Evolutionary conservation across 163 green algal species (phyloP), one percentile per base, ranked within the genome.

Genomic region (Volvox carteri): DNA sequence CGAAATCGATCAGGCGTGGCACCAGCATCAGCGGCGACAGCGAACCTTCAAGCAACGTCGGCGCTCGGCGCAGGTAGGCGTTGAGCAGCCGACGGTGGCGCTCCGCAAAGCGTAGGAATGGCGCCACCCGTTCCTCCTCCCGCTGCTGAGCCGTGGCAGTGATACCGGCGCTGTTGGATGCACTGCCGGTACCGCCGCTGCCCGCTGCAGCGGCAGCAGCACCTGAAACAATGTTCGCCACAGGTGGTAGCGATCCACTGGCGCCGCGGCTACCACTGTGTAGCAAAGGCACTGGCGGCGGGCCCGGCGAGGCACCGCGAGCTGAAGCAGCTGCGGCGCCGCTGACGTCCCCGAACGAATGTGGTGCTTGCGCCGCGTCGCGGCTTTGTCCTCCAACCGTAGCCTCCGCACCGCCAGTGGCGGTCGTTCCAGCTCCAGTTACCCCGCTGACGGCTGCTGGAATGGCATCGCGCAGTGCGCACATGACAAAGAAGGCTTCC

Each of bases 1-100:
- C 97, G 94, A 99, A 99, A 85, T 99, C 98, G 46, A 99, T 94
- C 52, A 99, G 94, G 62, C 94, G 92, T n/a, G 97, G 96, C 37
- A 91, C 91, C 52, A 91, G 86, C 86, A 99, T 93, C 54, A 99
- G 93, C 37, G 95, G 91, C 21, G 94, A 80, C 56, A 97, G 89
- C 18, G 94, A 95, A 50, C 91, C 90, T 89, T 97, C 93, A 67
- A 99, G 95, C 88, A 99, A 92, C 35, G 86, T 68, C 0, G 95
- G 94, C 62, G 94, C 94, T 72, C 96, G 92, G 39, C 94, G 91
- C 30, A 99, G 81, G 86, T 99, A 96, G 25, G 95, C 93, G 92
- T 99, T 99, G 30, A 99, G 90, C 86, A 99, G 88, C 11, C 91
- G 90, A 35, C 95, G 89, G 93, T 99, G 98, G 18, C 86, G 90